Base-by-base conservation (phyloP, 352 stramenopile genomes). In the Phytophthora sp. region DNA sequence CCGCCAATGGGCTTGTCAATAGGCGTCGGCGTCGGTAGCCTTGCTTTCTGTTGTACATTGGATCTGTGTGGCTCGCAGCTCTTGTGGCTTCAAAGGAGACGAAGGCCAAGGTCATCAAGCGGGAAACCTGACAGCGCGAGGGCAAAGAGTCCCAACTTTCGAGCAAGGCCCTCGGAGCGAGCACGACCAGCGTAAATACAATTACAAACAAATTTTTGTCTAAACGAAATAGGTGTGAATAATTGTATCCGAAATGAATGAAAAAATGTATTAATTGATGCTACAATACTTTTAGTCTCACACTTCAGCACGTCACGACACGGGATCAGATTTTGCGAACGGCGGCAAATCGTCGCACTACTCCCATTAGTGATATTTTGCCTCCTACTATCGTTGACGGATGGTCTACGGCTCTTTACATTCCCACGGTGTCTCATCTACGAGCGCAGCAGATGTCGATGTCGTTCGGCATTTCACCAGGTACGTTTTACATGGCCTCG, bases 181-280 rank as follows among this genome's bases (percentile, higher is more conserved):
- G 59, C 20, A 50, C 24, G 30, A 11, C 4, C 62, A 73, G 8
- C 71, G 65, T 26, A 74, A 80, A 42, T 69, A 71, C 54, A 77
- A 82, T 38, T 88, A 88, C 76, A 74, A 73, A 56, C 71, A 82
- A 35, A 85, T 84, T 29, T 83, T 88, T 30, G 79, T 88, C 15
- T 83, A 71, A 50, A 50, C n/a, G n/a, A n/a, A n/a, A n/a, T n/a
- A n/a, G n/a, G n/a, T n/a, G n/a, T n/a, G n/a, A n/a, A n/a, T n/a
- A n/a, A n/a, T n/a, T n/a, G n/a, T n/a, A n/a, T n/a, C n/a, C n/a
- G n/a, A n/a, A n/a, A 38, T 21, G n/a, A 20, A 27, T 58, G 33
- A 59, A 58, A 60, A 53, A 30, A 24, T n/a, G 31, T 55, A 44
- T 35, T 56, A 12, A 23, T 56, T 30, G 30, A 56, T 56, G 49